Evolutionary conservation across 176 grass and related monocot genomes (phyloP).

Genomic region (Carex myosuroides): DNA sequence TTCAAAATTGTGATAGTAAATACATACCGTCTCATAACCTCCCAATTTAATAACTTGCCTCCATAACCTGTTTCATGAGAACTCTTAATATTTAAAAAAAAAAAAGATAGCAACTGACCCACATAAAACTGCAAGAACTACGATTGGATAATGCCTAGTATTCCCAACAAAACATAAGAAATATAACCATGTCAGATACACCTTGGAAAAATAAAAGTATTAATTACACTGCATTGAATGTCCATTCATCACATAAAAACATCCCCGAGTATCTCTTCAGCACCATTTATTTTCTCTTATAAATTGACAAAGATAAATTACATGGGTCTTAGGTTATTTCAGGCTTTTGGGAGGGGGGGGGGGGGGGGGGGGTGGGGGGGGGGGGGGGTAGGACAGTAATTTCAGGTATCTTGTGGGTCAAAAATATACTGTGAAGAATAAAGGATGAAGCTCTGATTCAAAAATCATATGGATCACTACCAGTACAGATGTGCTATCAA

Average conservation of each 20-base stretch:
- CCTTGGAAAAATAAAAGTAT: conserved; percentile 1
- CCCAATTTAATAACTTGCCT: conserved; percentile 90
- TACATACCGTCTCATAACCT: conserved; percentile 78
- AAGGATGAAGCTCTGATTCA: not conserved
- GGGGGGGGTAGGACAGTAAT: not conserved
- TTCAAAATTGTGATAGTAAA: conserved; percentile 1
- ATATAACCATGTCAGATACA: not conserved
- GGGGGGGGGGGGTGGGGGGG: not conserved
- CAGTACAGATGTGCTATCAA: not conserved
- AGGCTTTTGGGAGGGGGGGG: not conserved
- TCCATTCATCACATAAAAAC: not conserved
- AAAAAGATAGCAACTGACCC: conserved; percentile 9
- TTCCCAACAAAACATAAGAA: not conserved
- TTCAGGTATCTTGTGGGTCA: not conserved
- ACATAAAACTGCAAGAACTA: not conserved
- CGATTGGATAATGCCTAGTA: not conserved
- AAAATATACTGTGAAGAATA: not conserved
- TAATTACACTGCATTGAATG: not conserved
- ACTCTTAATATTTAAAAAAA: not conserved
- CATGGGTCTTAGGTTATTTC: not conserved
- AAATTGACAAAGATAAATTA: not conserved
- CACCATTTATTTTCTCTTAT: not conserved
- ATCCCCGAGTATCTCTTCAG: not conserved
- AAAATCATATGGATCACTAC: not conserved
- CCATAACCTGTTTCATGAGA: conserved; percentile 70